Percentiles rank a stretch among this genome's conserved stretches.
These are phyloP conservation scores for Asterophora lycoperdoides DNA, from an alignment of 768 basidiomycete species.

Conservation along the genomic window DNA sequence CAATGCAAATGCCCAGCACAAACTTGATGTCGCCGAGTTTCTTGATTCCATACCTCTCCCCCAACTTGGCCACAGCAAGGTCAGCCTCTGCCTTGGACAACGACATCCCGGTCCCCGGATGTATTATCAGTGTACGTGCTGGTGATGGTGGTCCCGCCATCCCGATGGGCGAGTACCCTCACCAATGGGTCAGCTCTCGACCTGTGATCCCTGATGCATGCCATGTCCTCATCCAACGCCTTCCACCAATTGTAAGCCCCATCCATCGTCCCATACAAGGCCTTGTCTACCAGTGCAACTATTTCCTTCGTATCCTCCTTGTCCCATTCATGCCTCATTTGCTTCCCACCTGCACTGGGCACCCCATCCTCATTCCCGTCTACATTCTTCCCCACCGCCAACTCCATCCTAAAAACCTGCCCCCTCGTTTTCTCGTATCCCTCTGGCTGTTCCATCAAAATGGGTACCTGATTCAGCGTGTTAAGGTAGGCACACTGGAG, in stretches of 20 bases:
- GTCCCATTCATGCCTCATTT: too few relatives aligned
- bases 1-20: not conserved
- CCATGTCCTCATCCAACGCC: not conserved
- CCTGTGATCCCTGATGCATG: constrained; percentile 10
- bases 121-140: too few relatives aligned
- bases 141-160: constrained; percentile 12
- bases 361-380: too few relatives aligned
- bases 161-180: not conserved
- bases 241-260: constrained; percentile 2
- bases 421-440: too few relatives aligned
- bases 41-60: not conserved
- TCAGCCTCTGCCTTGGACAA: too few relatives aligned
- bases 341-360: not conserved
- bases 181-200: constrained; percentile 22
- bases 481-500: not conserved
- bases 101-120: not conserved
- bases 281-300: too few relatives aligned
- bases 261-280: not conserved
- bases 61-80: not conserved
- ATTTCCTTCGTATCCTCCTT: too few relatives aligned
- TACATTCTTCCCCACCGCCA: too few relatives aligned
- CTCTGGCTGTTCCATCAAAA: too few relatives aligned
- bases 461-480: too few relatives aligned
- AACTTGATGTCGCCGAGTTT: too few relatives aligned
- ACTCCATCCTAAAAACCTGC: too few relatives aligned